A percentile compares a stretch with the other conserved stretches of the same genome.
phyloP scores from a whole-genome alignment of 2,329 filamentous ascomycete genomes.

The Colletotrichum theobromicola region DNA sequence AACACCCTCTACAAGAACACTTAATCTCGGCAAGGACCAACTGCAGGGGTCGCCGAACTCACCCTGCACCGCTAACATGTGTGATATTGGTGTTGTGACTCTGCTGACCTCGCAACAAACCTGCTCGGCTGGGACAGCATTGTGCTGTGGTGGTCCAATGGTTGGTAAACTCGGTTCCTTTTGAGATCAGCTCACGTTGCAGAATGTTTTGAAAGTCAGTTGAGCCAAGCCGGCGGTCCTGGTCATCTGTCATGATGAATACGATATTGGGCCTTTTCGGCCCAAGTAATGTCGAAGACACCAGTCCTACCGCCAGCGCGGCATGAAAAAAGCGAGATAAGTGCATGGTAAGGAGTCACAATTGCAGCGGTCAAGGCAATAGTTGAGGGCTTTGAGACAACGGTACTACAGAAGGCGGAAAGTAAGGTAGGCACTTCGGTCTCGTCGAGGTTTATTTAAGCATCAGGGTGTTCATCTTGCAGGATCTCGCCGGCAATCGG shows the following conservation, averaged over 20 bases:
- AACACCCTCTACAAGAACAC: background rate
- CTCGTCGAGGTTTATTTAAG: background rate
- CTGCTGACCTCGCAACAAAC: conserved; percentile 27
- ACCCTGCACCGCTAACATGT: conserved; percentile 19
- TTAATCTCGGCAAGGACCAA: background rate
- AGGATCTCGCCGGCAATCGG: background rate
- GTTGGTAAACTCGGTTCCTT: conserved; percentile 29
- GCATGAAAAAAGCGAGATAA: background rate
- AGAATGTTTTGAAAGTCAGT: conserved; percentile 21
- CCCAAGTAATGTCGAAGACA: background rate
- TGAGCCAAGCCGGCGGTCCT: conserved; percentile 25
- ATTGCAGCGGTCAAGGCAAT: background rate
- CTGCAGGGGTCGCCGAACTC: background rate
- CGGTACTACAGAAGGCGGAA: background rate
- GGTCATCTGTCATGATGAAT: conserved; percentile 28
- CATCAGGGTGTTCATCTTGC: background rate
- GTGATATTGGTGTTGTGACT: conserved; percentile 36
- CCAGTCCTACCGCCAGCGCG: rapidly evolving
- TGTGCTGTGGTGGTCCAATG: conserved; percentile 32
- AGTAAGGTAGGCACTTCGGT: background rate
- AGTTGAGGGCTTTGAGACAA: rapidly evolving
- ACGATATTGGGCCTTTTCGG: conserved; percentile 26
- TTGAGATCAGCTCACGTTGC: conserved; percentile 23
- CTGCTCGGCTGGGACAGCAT: conserved; percentile 31
- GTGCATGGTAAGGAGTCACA: background rate